Conservation (phyloP, 1,139 yeast genomes). For the Suhomyces anneliseae region DNA sequence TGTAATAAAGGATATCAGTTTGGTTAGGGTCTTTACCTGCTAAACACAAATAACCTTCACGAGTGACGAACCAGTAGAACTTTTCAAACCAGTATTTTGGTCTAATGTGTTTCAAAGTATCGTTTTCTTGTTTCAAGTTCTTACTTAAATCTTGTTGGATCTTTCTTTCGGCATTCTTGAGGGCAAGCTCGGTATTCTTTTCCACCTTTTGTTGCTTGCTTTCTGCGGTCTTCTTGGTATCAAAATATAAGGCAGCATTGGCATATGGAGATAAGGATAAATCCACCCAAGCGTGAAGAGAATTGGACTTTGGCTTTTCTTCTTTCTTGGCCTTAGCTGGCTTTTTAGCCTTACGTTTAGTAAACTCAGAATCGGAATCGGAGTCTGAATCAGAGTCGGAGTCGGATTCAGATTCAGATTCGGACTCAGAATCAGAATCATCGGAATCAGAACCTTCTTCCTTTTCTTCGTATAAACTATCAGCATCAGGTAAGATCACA, state of each 20-base stretch:
- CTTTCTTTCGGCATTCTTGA: constrained; percentile 80
- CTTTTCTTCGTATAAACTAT: constrained; percentile 20
- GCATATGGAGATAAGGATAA: constrained; percentile 78
- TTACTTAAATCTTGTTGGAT: constrained; percentile 71
- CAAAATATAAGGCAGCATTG: constrained; percentile 85
- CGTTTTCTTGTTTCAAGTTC: constrained; percentile 63
- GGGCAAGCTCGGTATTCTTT: constrained; percentile 73
- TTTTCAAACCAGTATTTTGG: constrained; percentile 90
- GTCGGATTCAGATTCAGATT: constrained; percentile 32
- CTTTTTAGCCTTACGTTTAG: constrained; percentile 12
- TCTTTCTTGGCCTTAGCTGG: constrained; percentile 11
- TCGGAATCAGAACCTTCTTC: constrained; percentile 27
- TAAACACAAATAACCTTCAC: constrained; percentile 83
- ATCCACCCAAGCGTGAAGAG: constrained; percentile 63
- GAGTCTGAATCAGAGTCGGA: constrained; percentile 35
- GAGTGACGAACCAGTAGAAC: constrained; percentile 86
- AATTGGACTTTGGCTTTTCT: constrained; percentile 18
- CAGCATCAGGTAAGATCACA: constrained; percentile 52
- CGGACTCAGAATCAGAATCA: constrained; percentile 22
- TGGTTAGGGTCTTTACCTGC: constrained; percentile 88
- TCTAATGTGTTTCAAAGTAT: constrained; percentile 63
- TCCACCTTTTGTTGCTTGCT: constrained; percentile 81
- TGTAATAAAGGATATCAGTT: constrained; percentile 76
- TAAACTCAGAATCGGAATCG: constrained; percentile 29
- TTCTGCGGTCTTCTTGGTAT: constrained; percentile 71